Percentiles rank a stretch among this genome's conserved stretches.
phyloP scores from a whole-genome alignment of 2,329 filamentous ascomycete species.

The Microthyrium microscopicum region DNA sequence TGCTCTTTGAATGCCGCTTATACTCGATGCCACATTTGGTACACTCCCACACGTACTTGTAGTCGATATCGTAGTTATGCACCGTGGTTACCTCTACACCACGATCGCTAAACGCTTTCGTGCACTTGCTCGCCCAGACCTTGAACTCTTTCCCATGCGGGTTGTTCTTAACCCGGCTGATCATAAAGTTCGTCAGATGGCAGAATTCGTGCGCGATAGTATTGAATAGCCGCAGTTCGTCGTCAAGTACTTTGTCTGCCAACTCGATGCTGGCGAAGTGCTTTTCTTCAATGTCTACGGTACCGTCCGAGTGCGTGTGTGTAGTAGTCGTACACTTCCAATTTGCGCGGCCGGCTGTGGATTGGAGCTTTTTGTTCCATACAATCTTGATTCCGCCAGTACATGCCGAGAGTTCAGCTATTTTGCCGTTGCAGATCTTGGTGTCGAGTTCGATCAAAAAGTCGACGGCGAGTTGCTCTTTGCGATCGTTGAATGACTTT shows the following conservation, averaged over 20 bases:
- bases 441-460: slow-evolving; percentile 57
- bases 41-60: slow-evolving; percentile 83
- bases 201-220: slow-evolving; percentile 95
- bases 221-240: slow-evolving; percentile 62
- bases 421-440: slow-evolving; percentile 42
- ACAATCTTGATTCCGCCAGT: slow-evolving; percentile 56
- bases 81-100: slow-evolving; percentile 72
- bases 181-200: slow-evolving; percentile 82
- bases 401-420: slow-evolving; percentile 38
- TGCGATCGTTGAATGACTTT: slow-evolving; percentile 40
- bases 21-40: slow-evolving; percentile 51
- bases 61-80: slow-evolving; percentile 78
- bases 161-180: slow-evolving; percentile 55
- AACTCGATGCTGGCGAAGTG: slow-evolving; percentile 72
- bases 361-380: slow-evolving; percentile 66
- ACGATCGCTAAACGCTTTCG: slow-evolving; percentile 39
- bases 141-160: slow-evolving; percentile 81
- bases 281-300: slow-evolving; percentile 17
- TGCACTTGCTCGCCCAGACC: slow-evolving; percentile 45
- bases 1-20: slow-evolving; percentile 72
- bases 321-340: slow-evolving; percentile 26
- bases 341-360: slow-evolving; percentile 50
- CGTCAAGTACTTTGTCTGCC: slow-evolving; percentile 72
- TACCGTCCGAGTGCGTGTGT: slow-evolving; percentile 9
- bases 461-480: slow-evolving; percentile 42